phyloP scores from a whole-genome alignment of 148 eudicot species.

The Nyssa sinensis region DNA sequence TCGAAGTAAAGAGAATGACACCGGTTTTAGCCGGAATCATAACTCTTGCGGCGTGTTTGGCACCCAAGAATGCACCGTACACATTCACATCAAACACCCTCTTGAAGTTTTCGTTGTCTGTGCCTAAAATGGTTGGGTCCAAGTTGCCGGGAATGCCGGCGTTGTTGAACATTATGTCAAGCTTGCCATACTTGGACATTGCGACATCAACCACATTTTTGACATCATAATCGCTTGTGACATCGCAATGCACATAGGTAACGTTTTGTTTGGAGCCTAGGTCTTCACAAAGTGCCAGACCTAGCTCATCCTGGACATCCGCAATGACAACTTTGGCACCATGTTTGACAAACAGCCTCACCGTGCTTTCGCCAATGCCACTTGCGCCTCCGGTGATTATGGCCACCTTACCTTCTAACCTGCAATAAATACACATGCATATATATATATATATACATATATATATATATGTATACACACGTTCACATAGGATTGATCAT shows the following conservation, averaged over 20 bases:
- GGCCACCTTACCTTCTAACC: conserved; percentile 45
- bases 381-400: conserved; percentile 63
- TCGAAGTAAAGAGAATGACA: conserved; percentile 43
- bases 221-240: conserved; percentile 34
- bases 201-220: conserved; percentile 28
- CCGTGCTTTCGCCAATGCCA: conserved; percentile 51
- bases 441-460: neutral
- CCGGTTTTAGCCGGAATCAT: conserved; percentile 47
- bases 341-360: conserved; percentile 36
- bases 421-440: neutral
- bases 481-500: neutral
- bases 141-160: conserved; percentile 36
- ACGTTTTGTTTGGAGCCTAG: conserved; percentile 10
- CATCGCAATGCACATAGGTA: conserved; percentile 43
- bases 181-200: conserved; percentile 35
- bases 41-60: conserved; percentile 50
- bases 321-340: conserved; percentile 56
- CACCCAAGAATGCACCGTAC: conserved; percentile 38
- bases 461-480: neutral
- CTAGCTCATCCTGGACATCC: conserved; percentile 45
- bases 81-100: conserved; percentile 38
- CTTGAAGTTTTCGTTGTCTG: conserved; percentile 21
- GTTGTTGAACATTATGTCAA: conserved; percentile 62
- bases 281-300: conserved; percentile 19
- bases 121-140: conserved; percentile 16